Base-by-base conservation (phyloP, 805 yeast genomes). In the Blastobotrys chiropterorum region DNA sequence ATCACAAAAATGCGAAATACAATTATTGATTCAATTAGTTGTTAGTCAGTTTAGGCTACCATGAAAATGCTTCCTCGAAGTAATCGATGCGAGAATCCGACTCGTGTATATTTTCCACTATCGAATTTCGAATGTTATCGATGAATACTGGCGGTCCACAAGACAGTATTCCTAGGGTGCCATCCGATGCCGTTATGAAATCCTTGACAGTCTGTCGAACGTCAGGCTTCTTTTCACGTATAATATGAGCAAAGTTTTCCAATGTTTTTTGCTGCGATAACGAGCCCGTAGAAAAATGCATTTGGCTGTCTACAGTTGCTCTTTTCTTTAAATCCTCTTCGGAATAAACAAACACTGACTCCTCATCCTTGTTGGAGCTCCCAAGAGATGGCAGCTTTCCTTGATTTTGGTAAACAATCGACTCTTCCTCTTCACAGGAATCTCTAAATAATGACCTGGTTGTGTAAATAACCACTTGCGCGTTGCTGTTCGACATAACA, bases 131-230 rank as follows among this genome's bases (percentile, higher is more conserved):
- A 17, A 80, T 55, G 3, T 68, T 70, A 61, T 84, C 90, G 53
- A 74, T 79, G 71, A 81, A 75, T 2, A 61, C 52, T 42, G 81
- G 75, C 47, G 81, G 83, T 11, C 86, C 87, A 69, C 87, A 82
- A 1, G 78, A 70, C 17, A 79, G 68, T 46, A 82, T 72, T 0
- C 77, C 78, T 15, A 73, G 63, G 5, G 80, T 70, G 0, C 78
- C 73, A 3, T 45, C 26, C n/a, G 53, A n/a, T 11, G 16, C 16
- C 7, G 26, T 17, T 13, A 58, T 45, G 22, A 50, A 53, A 3
- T 49, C 31, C 20, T 40, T n/a, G 3, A 59, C 56, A 34, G 48
- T 45, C 6, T 47, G 31, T 2, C 45, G 30, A 11, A 58, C 20
- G 20, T 51, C 47, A 2, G 61, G 61, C 15, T 50, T 44, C 8